Evolutionary conservation across 257 asterid species (phyloP).

Genomic region (Handroanthus guayacan): DNA sequence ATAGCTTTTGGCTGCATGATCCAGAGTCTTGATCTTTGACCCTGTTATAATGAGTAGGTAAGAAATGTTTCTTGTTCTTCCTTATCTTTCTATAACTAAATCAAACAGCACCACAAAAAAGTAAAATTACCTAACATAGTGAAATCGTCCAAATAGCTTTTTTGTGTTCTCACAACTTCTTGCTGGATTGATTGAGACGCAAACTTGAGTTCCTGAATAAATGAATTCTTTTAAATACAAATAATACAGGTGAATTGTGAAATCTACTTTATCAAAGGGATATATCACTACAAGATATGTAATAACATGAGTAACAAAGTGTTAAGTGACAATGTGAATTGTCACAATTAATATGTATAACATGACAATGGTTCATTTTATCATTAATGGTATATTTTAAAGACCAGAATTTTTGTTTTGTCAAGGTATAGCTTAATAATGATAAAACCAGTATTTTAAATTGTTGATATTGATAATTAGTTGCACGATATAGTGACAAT

Average conservation of each 20-base stretch:
- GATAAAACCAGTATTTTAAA: too few relatives aligned
- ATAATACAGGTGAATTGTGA: background rate
- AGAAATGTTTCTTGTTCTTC: constrained; percentile 11
- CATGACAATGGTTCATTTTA: too few relatives aligned
- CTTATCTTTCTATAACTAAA: background rate
- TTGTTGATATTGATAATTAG: too few relatives aligned
- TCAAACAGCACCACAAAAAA: constrained; percentile 12
- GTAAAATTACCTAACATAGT: constrained; percentile 53
- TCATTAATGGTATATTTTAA: too few relatives aligned
- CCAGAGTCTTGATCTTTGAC: constrained; percentile 51
- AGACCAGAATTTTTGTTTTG: too few relatives aligned
- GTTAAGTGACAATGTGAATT: too few relatives aligned
- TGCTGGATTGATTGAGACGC: constrained; percentile 82
- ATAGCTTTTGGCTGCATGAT: constrained; percentile 68
- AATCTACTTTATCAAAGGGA: background rate
- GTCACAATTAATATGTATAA: too few relatives aligned
- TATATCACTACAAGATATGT: background rate
- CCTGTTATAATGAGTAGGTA: constrained; percentile 46
- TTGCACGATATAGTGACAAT: too few relatives aligned
- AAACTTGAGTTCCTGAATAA: constrained; percentile 67
- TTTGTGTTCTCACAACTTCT: constrained; percentile 70
- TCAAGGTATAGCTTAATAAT: too few relatives aligned
- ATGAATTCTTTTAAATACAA: background rate
- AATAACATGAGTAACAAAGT: too few relatives aligned
- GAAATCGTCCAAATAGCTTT: constrained; percentile 71